Evolutionary conservation across 2,329 filamentous ascomycete species (phyloP).

Genomic region (Curvularia lunata): DNA sequence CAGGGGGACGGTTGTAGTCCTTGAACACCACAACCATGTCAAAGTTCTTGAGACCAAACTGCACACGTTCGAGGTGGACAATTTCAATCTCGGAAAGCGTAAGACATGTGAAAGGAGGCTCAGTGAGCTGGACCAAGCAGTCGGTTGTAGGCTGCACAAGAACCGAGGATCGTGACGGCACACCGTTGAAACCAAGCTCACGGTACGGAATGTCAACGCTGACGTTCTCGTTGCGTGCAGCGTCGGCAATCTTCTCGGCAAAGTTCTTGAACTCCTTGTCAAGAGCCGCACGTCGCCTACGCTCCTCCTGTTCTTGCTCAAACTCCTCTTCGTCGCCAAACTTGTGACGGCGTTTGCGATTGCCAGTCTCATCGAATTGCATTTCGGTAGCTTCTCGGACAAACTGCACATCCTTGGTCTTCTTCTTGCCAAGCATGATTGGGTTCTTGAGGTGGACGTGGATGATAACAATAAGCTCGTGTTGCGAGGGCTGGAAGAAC

Average conservation of each 20-base stretch:
- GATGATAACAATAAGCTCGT: slow-evolving; percentile 96
- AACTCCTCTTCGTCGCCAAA: slow-evolving; percentile 99
- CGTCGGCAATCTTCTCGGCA: slow-evolving; percentile 96
- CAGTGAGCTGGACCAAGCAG: slow-evolving; percentile 94
- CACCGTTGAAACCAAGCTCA: slow-evolving; percentile 95
- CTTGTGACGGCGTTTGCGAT: slow-evolving; percentile 94
- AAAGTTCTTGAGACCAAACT: slow-evolving; percentile 98
- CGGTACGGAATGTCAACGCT: slow-evolving; percentile 97
- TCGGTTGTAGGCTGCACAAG: slow-evolving; percentile 96
- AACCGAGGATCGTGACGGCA: slow-evolving; percentile 93
- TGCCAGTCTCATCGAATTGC: slow-evolving; percentile 98
- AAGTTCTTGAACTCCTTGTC: slow-evolving; percentile 96
- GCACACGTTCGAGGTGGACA: slow-evolving; percentile 92
- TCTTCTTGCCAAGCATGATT: slow-evolving; percentile 98
- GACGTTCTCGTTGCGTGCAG: slow-evolving; percentile 86
- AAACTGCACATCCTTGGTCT: slow-evolving; percentile 98
- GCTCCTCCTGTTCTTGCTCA: slow-evolving; percentile 96
- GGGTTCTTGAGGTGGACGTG: slow-evolving; percentile 98
- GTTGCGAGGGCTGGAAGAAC: slow-evolving; percentile 97
- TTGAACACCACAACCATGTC: slow-evolving; percentile 99
- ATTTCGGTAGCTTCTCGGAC: slow-evolving; percentile 98
- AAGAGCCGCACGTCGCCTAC: slow-evolving; percentile 85
- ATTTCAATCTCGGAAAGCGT: slow-evolving; percentile 96
- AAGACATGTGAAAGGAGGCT: slow-evolving; percentile 94
- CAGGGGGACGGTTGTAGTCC: slow-evolving; percentile 87